These are phyloP conservation scores for Metschnikowia noctiluminum DNA, from an alignment of 805 yeast species.

Conservation along the genomic window DNA sequence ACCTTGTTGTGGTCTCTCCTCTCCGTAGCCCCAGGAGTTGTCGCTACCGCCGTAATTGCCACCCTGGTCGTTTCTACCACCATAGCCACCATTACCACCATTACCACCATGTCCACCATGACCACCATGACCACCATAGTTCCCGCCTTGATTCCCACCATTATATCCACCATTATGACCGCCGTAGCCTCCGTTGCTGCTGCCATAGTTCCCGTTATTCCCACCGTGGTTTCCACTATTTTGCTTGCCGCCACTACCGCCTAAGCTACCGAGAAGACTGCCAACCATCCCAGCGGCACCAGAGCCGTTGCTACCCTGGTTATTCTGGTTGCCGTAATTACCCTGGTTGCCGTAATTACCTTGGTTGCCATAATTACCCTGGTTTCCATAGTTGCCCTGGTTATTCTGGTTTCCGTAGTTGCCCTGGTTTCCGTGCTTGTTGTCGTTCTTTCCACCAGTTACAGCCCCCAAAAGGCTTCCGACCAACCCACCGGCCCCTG, in stretches of 20 bases:
- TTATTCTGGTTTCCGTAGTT: conserved; percentile 2
- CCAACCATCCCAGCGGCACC: conserved; percentile 12
- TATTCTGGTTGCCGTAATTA: background rate
- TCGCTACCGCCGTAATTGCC: conserved; percentile 4
- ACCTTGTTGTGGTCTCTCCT: background rate
- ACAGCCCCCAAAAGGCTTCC: conserved; percentile 15
- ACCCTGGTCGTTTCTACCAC: conserved; percentile 3
- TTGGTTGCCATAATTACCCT: conserved; percentile 22
- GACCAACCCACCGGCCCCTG: conserved; percentile 7
- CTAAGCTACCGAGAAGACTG: background rate
- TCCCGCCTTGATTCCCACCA: conserved; percentile 7
- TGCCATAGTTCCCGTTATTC: conserved; percentile 7
- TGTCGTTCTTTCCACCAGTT: background rate
- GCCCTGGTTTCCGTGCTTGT: conserved; percentile 24
- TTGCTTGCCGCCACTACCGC: conserved; percentile 21
- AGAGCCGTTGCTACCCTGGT: conserved; percentile 31
- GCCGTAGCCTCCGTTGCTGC: conserved; percentile 7
- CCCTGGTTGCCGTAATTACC: conserved; percentile 8
- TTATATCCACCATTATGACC: conserved; percentile 2
- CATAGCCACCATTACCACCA: conserved; percentile 2
- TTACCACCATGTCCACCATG: background rate
- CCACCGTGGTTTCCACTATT: conserved; percentile 1
- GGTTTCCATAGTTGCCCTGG: conserved; percentile 32
- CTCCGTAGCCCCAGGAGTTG: conserved; percentile 13
- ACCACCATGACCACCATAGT: conserved; percentile 5